A percentile compares a stretch with the other conserved stretches of the same genome.
phyloP scores from a whole-genome alignment of 495 filamentous ascomycete species.

The Paragyromitra xinjiangensis region DNA sequence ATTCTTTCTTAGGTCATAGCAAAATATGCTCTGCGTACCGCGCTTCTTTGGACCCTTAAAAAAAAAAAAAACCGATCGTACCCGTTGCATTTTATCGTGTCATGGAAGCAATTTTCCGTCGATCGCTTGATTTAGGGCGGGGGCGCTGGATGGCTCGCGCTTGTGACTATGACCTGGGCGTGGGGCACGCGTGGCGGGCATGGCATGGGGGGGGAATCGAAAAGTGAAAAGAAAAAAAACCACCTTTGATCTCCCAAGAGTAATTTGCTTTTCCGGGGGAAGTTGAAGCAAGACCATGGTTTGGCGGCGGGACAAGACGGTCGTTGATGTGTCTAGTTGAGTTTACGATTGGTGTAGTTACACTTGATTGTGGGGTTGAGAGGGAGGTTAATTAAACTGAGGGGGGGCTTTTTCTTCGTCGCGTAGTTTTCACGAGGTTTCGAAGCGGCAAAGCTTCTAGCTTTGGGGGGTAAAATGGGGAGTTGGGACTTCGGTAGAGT shows the following conservation, averaged over 20 bases:
- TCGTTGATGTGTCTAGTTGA: background rate
- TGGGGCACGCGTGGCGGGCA: slow-evolving; percentile 18
- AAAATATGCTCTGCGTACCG: slow-evolving; percentile 14
- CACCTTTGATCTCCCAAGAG: background rate
- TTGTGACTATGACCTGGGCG: slow-evolving; percentile 7
- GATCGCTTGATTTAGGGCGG: slow-evolving; percentile 18
- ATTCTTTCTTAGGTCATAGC: slow-evolving; percentile 19
- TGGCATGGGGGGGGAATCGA: background rate
- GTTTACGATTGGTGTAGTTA: slow-evolving; percentile 1
- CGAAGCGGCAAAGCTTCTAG: slow-evolving; percentile 20
- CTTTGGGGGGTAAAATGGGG: background rate
- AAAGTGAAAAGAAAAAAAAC: background rate
- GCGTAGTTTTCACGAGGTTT: background rate
- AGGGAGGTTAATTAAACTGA: slow-evolving; percentile 7
- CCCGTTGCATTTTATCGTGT: slow-evolving; percentile 30
- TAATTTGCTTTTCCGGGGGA: background rate
- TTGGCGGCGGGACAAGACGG: slow-evolving; percentile 13
- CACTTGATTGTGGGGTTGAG: background rate
- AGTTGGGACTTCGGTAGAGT: background rate
- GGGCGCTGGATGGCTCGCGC: slow-evolving; percentile 4
- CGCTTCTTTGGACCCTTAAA: background rate
- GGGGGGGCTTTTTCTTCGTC: background rate
- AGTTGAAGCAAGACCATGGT: background rate
- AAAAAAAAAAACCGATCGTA: slow-evolving; percentile 10
- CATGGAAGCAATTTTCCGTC: background rate